Evolutionary conservation across 345 rosid genomes (phyloP), one percentile per base, ranked within the genome.

Genomic region (Punica granatum): DNA sequence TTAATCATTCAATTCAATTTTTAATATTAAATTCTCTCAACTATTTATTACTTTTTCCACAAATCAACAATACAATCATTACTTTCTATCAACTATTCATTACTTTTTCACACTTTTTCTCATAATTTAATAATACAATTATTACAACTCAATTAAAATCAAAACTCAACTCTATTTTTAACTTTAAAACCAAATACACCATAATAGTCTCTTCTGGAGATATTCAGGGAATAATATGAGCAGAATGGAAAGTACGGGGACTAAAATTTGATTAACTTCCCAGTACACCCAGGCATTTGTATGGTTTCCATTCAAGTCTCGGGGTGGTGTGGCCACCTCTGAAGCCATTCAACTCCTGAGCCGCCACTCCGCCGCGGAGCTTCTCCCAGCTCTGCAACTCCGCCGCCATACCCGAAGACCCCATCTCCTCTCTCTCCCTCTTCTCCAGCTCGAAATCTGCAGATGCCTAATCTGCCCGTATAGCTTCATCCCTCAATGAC

Each of bases 401-500:
- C 42, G 42, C 42, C 42, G 42, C 42, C 42, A n/a, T n/a, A 13
- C 42, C 42, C 42, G 2, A 8, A 8, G 42, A 8, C 42, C 11
- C 42, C 42, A 0, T 13, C 42, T 1, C 42, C 2, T 48, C 54
- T 21, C n/a, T 19, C 54, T 48, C 54, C 7, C 54, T 48, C 58
- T 7, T 46, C 51, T 11, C 10, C 51, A 46, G 51, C n/a, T 5
- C 51, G 23, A 46, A 6, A 16, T 51, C 58, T 51, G 58, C 58
- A 51, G 58, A 51, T 51, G 58, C 58, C 58, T 6, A 51, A 30
- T 7, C 58, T 51, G 28, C 30, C 21, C 58, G 4, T n/a, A 6
- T 49, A 33, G 26, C 67, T 63, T 63, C 73, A 1, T 60, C 41
- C 49, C 73, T 82, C 95, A 76, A 89, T 86, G 96, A 85, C 75